Evolutionary conservation across 2,329 filamentous ascomycete species (phyloP).

Genomic region (Colletotrichum musae): DNA sequence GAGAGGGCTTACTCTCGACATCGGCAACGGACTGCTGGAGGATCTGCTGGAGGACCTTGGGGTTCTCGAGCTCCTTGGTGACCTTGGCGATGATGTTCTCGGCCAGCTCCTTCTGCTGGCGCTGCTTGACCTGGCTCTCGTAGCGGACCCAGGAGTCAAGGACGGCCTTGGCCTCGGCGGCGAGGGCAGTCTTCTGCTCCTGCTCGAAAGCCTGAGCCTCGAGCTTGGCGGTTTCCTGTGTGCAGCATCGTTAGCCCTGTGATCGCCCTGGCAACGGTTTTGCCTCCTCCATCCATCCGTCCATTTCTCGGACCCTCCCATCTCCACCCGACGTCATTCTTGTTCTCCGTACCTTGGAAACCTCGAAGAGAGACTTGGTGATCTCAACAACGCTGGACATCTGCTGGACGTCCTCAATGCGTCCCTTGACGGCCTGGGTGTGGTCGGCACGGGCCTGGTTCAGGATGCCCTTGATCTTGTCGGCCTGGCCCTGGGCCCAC

Average conservation of each 20-base stretch:
- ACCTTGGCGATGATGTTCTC: constrained; percentile 96
- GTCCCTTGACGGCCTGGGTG: constrained; percentile 93
- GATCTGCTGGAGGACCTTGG: constrained; percentile 97
- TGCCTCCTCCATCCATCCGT: constrained; percentile 5
- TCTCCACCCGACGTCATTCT: constrained; percentile 7
- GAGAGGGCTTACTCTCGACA: constrained; percentile 83
- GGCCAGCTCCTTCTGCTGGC: constrained; percentile 97
- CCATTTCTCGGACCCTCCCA: not conserved
- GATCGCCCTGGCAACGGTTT: not conserved
- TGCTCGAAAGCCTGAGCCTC: constrained; percentile 97
- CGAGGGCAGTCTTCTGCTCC: constrained; percentile 94
- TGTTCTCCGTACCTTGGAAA: constrained; percentile 85
- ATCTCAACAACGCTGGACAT: constrained; percentile 94
- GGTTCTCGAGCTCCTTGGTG: constrained; percentile 98
- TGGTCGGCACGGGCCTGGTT: constrained; percentile 96
- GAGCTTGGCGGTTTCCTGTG: constrained; percentile 93
- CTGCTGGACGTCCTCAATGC: constrained; percentile 95
- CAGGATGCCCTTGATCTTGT: constrained; percentile 95
- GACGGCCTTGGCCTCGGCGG: constrained; percentile 92
- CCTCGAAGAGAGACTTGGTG: constrained; percentile 96
- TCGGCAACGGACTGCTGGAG: constrained; percentile 96
- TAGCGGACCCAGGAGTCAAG: constrained; percentile 99
- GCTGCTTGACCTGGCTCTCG: constrained; percentile 98
- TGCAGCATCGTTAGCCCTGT: constrained; percentile 7
- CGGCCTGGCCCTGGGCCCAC: constrained; percentile 90